phyloP scores from a whole-genome alignment of 768 basidiomycete species.

The Termitomyces heimii region DNA sequence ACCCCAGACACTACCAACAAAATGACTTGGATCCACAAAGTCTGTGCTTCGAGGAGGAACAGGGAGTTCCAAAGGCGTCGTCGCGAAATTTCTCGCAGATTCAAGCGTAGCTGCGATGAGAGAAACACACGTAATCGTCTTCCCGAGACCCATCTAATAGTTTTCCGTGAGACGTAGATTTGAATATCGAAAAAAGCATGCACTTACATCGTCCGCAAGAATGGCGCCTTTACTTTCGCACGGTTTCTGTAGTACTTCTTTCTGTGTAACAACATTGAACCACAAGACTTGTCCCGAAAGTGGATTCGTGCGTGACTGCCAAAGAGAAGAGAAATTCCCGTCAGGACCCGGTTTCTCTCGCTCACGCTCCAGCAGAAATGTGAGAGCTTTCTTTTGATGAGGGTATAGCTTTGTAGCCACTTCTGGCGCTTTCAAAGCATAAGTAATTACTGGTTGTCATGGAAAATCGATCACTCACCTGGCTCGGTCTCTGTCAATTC shows the following conservation, averaged over 20 bases:
- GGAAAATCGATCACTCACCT: constrained; percentile 40
- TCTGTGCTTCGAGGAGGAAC: constrained; percentile 23
- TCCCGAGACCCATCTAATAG: constrained; percentile 91
- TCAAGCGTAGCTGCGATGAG: constrained; percentile 82
- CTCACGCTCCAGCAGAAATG: constrained; percentile 89
- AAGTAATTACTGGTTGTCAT: not conserved
- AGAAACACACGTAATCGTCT: constrained; percentile 94
- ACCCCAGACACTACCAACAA: constrained; percentile 77
- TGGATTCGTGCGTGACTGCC: constrained; percentile 54
- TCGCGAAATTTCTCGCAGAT: constrained; percentile 63
- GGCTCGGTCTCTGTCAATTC: constrained; percentile 85
- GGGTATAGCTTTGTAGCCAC: constrained; percentile 89
- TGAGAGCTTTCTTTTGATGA: constrained; percentile 96
- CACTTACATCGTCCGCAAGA: constrained; percentile 90
- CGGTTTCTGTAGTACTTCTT: constrained; percentile 63
- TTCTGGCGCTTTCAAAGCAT: constrained; percentile 40
- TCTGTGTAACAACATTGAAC: constrained; percentile 82
- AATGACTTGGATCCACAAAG: constrained; percentile 46
- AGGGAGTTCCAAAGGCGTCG: constrained; percentile 43
- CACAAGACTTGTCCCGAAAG: constrained; percentile 45
- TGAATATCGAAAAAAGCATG: constrained; percentile 6
- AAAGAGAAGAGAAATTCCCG: constrained; percentile 66
- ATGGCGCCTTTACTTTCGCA: constrained; percentile 81
- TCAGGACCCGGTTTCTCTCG: constrained; percentile 51
- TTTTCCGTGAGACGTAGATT: constrained; percentile 1